These are phyloP conservation scores for Fermentozyma sake DNA, from an alignment of 1,139 yeast genomes.

Conservation along the genomic window DNA sequence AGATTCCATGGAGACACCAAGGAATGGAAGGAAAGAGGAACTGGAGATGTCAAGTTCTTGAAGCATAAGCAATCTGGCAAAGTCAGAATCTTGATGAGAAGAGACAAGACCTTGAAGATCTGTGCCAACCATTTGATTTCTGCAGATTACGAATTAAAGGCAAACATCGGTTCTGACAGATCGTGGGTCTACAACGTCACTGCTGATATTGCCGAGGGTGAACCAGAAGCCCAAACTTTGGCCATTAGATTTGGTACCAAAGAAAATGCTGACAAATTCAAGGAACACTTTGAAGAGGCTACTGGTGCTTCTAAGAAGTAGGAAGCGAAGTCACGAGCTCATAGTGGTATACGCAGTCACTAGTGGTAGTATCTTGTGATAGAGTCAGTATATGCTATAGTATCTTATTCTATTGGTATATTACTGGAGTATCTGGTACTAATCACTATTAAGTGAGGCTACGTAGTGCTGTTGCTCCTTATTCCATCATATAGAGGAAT, in stretches of 20 bases:
- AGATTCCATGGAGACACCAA: slow-evolving; percentile 77
- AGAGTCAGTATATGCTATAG: too few relatives aligned
- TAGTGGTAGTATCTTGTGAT: too few relatives aligned
- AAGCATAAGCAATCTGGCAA: slow-evolving; percentile 79
- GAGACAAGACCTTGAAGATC: slow-evolving; percentile 95
- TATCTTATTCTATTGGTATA: too few relatives aligned
- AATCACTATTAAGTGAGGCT: too few relatives aligned
- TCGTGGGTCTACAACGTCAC: slow-evolving; percentile 97
- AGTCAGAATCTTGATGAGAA: slow-evolving; percentile 93
- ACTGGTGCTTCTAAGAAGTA: slow-evolving; percentile 16
- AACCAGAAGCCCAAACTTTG: slow-evolving; percentile 91
- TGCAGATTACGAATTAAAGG: slow-evolving; percentile 79
- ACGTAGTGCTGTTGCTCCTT: too few relatives aligned
- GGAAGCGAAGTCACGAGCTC: too few relatives aligned
- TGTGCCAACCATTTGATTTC: slow-evolving; percentile 95
- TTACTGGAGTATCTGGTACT: too few relatives aligned
- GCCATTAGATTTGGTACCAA: slow-evolving; percentile 97
- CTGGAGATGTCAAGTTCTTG: slow-evolving; percentile 95
- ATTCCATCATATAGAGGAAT: too few relatives aligned
- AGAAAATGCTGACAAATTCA: slow-evolving; percentile 95
- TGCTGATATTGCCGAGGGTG: slow-evolving; percentile 94
- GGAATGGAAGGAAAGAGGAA: slow-evolving; percentile 99
- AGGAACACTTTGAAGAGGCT: slow-evolving; percentile 84
- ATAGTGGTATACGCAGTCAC: too few relatives aligned
- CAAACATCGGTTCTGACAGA: slow-evolving; percentile 95